Percentiles rank a stretch among this genome's conserved stretches.
These are phyloP conservation scores for Ormosia semicastrata DNA, from an alignment of 306 rosid genomes.

Conservation along the genomic window DNA sequence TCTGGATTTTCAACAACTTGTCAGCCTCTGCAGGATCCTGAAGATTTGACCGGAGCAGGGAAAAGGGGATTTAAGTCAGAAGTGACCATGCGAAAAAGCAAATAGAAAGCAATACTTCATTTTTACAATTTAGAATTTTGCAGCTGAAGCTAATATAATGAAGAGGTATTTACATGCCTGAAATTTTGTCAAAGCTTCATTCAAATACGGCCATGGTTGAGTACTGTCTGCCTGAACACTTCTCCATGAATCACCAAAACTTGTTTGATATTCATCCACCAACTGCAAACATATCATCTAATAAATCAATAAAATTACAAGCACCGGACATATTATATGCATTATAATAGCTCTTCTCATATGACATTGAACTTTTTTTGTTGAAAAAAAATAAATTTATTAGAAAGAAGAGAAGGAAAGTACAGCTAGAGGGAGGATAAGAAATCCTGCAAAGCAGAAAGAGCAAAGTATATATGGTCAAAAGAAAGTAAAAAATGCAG, in stretches of 20 bases:
- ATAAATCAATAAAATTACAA: conserved; percentile 7
- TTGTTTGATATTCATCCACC: conserved; percentile 80
- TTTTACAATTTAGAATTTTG: neutral
- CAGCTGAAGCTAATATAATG: conserved; percentile 14
- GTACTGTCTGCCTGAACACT: conserved; percentile 50
- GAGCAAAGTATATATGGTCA: no score
- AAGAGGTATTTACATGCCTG: conserved; percentile 53
- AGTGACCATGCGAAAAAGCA: neutral
- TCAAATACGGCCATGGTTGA: conserved; percentile 88
- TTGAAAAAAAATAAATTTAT: no score
- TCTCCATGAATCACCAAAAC: conserved; percentile 88
- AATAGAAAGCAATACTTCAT: neutral
- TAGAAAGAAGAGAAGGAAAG: no score
- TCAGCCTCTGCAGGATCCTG: conserved; percentile 91
- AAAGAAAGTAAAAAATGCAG: no score
- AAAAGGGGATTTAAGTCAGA: neutral
- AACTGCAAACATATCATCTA: conserved; percentile 45
- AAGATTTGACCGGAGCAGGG: neutral
- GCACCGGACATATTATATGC: neutral
- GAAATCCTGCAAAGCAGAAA: no score
- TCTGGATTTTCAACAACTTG: conserved; percentile 74
- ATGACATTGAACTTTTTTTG: neutral
- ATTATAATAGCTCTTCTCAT: neutral
- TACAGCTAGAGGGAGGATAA: no score
- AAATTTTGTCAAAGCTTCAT: conserved; percentile 71